Base-by-base conservation (phyloP, 441 rosid genomes). In the Croton setiger region DNA sequence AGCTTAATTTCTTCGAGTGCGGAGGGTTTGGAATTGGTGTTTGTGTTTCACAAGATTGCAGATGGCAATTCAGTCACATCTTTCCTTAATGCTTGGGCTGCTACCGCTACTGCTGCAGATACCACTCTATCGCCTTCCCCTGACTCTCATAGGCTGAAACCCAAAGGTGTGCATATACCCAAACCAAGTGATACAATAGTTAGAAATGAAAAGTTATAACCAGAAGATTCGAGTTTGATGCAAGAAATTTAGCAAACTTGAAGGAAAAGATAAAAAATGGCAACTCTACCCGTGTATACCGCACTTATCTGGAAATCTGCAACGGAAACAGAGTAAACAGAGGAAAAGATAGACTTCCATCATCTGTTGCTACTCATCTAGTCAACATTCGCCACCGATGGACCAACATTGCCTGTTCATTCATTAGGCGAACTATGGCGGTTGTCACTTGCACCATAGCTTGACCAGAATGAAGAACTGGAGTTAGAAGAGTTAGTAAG, bases 61-160 rank as follows among this genome's bases (percentile, higher is more conserved):
- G 84, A 80, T 33, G 77, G 71, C 17, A 18, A 76, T 0, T 60
- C 79, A 9, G 23, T 66, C 52, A 68, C 60, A 15, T 51, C 68
- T n/a, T 80, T 77, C 68, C 70, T 80, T 12, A 60, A 48, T 52
- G 72, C 79, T 27, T 80, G 84, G 84, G 69, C 80, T 2, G 73
- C 79, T 0, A 73, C 37, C 2, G 64, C 75, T 7, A 58, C 37
- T 1, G 77, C 59, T 10, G 15, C 12, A 35, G 51, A 55, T 17
- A 5, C 13, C 35, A 63, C 45, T 15, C 18, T 43, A 17, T 63
- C 63, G 44, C 68, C 63, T 0, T 5, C 48, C 12, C 23, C 63
- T 5, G 68, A 71, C 23, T 54, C 74, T 4, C 35, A 68, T 44
- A 3, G 2, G 33, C 18, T 63, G 23, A 68, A 68, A 12, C 68